Conservation (phyloP, 352 stramenopile species). For the Phytophthora pistaciae region DNA sequence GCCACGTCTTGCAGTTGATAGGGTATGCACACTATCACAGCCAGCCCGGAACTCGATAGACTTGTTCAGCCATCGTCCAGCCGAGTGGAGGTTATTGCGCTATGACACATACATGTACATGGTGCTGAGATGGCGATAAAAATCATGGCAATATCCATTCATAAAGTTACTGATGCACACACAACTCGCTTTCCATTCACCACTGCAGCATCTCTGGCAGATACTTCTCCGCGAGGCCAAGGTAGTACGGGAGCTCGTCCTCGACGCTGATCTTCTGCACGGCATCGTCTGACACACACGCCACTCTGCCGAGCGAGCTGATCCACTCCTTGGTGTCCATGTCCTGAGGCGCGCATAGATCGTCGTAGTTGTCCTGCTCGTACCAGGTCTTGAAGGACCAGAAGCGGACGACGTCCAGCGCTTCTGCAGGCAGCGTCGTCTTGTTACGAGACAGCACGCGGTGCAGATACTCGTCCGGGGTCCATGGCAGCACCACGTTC, state of each 20-base stretch:
- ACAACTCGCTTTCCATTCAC: slow-evolving; percentile 38
- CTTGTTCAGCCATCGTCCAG: too few relatives aligned
- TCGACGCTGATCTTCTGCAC: slow-evolving; percentile 52
- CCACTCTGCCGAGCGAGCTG: slow-evolving; percentile 46
- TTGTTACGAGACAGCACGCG: slow-evolving; percentile 73
- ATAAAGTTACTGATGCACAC: not conserved
- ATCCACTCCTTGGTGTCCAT: slow-evolving; percentile 81
- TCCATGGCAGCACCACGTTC: slow-evolving; percentile 67
- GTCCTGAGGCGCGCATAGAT: slow-evolving; percentile 55
- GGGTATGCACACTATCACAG: too few relatives aligned
- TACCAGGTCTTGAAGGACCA: slow-evolving; percentile 85
- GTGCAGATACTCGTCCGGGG: slow-evolving; percentile 83
- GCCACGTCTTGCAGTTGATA: too few relatives aligned
- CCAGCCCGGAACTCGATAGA: too few relatives aligned
- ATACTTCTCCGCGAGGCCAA: slow-evolving; percentile 78
- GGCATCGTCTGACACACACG: slow-evolving; percentile 45
- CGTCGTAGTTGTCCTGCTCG: slow-evolving; percentile 59
- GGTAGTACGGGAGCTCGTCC: slow-evolving; percentile 69
- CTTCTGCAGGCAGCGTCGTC: slow-evolving; percentile 68
- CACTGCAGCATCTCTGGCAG: slow-evolving; percentile 73
- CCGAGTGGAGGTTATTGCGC: too few relatives aligned
- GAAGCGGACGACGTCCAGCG: slow-evolving; percentile 67
- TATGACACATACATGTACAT: too few relatives aligned
- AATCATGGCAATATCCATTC: not conserved
- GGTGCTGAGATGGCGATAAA: too few relatives aligned